Evolutionary conservation across 2,329 filamentous ascomycete species (phyloP).

Genomic region (Colletotrichum higginsianum): DNA sequence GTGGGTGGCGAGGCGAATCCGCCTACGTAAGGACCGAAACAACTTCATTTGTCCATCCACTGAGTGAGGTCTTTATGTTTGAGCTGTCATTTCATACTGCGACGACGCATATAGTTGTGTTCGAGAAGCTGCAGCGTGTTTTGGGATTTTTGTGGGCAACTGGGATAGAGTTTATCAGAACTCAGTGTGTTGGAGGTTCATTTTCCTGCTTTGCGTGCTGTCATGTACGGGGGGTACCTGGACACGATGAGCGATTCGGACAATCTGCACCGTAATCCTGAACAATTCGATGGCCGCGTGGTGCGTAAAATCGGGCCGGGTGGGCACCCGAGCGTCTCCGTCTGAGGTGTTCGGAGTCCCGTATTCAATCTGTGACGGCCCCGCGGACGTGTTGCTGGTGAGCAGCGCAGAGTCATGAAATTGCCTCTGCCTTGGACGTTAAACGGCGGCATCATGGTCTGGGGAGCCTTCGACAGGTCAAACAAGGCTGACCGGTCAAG

Average conservation of each 20-base stretch:
- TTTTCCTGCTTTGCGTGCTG: conserved; percentile 18
- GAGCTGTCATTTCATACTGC: conserved; percentile 1
- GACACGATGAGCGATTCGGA: conserved; percentile 21
- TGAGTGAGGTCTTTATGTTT: background rate
- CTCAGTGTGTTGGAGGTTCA: conserved; percentile 7
- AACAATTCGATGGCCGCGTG: conserved; percentile 5
- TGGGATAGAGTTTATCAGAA: conserved; percentile 34
- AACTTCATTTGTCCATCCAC: background rate
- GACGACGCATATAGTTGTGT: conserved; percentile 11
- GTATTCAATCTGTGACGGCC: conserved; percentile 19
- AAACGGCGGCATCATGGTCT: conserved; percentile 25
- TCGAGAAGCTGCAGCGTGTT: conserved; percentile 18
- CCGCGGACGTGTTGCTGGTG: conserved; percentile 8
- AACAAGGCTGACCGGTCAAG: conserved; percentile 14
- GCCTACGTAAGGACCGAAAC: conserved; percentile 1
- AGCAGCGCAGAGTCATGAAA: conserved; percentile 22
- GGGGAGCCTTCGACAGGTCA: conserved; percentile 20
- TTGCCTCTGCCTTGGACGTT: conserved; percentile 36
- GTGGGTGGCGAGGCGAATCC: conserved; percentile 3
- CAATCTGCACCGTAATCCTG: conserved; percentile 1
- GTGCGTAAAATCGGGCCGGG: conserved; percentile 23
- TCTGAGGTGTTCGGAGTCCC: conserved; percentile 21
- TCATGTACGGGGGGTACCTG: conserved; percentile 8
- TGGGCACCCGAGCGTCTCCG: conserved; percentile 3
- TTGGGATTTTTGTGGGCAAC: conserved; percentile 23